Evolutionary conservation across 768 basidiomycete genomes (phyloP).

Genomic region (Sarcodon aspratus): DNA sequence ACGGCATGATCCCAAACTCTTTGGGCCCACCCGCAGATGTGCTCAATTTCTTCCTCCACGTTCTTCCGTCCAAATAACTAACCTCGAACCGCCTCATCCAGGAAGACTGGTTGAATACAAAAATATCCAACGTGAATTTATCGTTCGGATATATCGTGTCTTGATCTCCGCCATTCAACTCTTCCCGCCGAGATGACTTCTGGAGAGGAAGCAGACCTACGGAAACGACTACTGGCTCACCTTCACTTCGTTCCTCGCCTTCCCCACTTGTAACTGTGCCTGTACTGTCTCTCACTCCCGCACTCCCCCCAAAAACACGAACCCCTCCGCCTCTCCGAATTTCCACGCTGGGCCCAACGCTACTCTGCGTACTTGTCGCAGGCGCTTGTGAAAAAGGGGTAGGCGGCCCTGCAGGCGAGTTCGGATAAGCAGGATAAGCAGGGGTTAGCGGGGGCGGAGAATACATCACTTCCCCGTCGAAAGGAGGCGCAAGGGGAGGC

Average conservation of each 20-base stretch:
- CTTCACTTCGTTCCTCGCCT: too few species aligned
- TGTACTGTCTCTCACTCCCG: conserved; percentile 11
- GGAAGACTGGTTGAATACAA: conserved; percentile 73
- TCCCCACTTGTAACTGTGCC: conserved; percentile 6
- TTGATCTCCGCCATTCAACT: conserved; percentile 4
- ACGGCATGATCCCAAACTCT: conserved; percentile 54
- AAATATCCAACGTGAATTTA: conserved; percentile 73
- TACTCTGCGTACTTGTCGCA: conserved; percentile 35
- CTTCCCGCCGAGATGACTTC: conserved; percentile 3
- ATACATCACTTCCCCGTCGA: conserved; percentile 1
- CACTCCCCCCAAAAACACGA: conserved; percentile 18
- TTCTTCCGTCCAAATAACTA: conserved; percentile 46
- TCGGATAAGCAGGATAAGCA: conserved; percentile 54
- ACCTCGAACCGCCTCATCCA: conserved; percentile 74
- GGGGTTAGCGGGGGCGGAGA: conserved; percentile 23
- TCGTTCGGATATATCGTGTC: conserved; percentile 59
- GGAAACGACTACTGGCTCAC: conserved; percentile 60
- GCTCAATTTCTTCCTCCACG: conserved; percentile 28
- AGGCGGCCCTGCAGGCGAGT: conserved; percentile 31
- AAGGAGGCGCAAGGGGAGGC: conserved; percentile 21
- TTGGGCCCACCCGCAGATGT: conserved; percentile 13
- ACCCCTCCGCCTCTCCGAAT: conserved; percentile 47
- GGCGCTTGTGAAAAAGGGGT: conserved; percentile 45
- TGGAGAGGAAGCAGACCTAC: conserved; percentile 36
- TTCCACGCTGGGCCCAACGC: conserved; percentile 50